A percentile compares a stretch with the other conserved stretches of the same genome.
Conservation (phyloP, 148 eudicot genomes). For the Selenicereus undatus region DNA sequence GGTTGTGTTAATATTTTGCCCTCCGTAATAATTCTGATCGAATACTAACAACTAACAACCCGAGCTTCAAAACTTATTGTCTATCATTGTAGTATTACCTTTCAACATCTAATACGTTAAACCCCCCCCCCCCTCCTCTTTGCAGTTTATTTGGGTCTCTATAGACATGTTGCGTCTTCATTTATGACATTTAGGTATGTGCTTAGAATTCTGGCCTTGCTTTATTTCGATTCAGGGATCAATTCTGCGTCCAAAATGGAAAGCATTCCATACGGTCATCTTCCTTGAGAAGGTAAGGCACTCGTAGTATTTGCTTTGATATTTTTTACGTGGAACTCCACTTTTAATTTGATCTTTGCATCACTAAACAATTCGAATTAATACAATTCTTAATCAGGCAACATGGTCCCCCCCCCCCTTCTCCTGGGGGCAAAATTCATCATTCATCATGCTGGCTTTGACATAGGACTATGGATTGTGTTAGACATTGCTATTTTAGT, state of each 20-base stretch:
- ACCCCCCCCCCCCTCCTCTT: background rate
- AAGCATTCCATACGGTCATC: conserved; percentile 75
- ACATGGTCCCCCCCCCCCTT: no score
- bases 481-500: background rate
- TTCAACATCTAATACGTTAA: background rate
- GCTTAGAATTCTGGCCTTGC: background rate
- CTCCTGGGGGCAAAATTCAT: no score
- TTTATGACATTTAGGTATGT: background rate
- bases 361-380: background rate
- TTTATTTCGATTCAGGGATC: conserved; percentile 52
- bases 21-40: no score
- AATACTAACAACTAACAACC: no score
- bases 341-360: background rate
- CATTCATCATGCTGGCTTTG: background rate
- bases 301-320: background rate
- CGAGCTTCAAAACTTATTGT: no score
- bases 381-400: background rate
- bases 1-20: no score
- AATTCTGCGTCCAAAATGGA: conserved; percentile 64
- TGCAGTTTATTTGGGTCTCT: background rate
- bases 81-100: conserved; percentile 1
- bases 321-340: background rate
- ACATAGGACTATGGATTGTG: background rate
- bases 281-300: conserved; percentile 66
- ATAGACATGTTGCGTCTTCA: background rate